Percentiles rank a stretch among this genome's conserved stretches.
Conservation (phyloP, 1,284 basidiomycete species). For the Boletus smithii region DNA sequence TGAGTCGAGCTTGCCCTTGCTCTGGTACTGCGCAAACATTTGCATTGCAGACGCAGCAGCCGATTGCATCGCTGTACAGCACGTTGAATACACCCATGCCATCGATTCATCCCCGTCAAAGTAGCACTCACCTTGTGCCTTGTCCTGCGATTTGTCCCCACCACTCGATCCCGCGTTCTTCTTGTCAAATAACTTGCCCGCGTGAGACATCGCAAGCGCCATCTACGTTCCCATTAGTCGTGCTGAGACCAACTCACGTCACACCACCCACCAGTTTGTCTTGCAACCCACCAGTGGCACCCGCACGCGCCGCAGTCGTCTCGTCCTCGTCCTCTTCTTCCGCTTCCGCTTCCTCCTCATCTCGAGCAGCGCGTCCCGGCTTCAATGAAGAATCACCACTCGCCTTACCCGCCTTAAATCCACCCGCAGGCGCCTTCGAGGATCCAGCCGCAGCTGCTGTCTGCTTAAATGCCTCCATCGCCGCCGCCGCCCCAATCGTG, state of each 20-base stretch:
- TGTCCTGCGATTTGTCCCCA: slow-evolving; percentile 17
- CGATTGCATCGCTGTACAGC: slow-evolving; percentile 30
- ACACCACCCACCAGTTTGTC: slow-evolving; percentile 31
- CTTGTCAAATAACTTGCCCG: slow-evolving; percentile 35
- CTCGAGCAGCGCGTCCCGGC: neutral
- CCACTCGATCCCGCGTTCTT: slow-evolving; percentile 26
- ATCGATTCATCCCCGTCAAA: neutral
- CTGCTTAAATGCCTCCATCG: slow-evolving; percentile 33
- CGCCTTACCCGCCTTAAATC: slow-evolving; percentile 8
- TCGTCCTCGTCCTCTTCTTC: slow-evolving; percentile 15
- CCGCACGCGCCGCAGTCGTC: neutral
- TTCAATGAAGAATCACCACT: slow-evolving; percentile 5
- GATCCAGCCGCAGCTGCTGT: slow-evolving; percentile 11
- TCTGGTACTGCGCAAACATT: slow-evolving; percentile 27
- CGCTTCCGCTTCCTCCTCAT: neutral
- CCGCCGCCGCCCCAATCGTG: slow-evolving; percentile 30
- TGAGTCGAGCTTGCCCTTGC: slow-evolving; percentile 28
- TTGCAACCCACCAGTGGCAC: slow-evolving; percentile 24
- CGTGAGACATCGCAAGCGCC: slow-evolving; percentile 33
- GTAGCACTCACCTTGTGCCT: slow-evolving; percentile 29
- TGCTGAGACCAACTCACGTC: neutral
- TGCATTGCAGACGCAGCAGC: slow-evolving; percentile 34
- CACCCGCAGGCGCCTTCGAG: slow-evolving; percentile 21
- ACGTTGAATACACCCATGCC: neutral
- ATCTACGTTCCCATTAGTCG: slow-evolving; percentile 21